phyloP scores from a whole-genome alignment of 2,329 filamentous ascomycete species.

The Pestalotiopsis fici region DNA sequence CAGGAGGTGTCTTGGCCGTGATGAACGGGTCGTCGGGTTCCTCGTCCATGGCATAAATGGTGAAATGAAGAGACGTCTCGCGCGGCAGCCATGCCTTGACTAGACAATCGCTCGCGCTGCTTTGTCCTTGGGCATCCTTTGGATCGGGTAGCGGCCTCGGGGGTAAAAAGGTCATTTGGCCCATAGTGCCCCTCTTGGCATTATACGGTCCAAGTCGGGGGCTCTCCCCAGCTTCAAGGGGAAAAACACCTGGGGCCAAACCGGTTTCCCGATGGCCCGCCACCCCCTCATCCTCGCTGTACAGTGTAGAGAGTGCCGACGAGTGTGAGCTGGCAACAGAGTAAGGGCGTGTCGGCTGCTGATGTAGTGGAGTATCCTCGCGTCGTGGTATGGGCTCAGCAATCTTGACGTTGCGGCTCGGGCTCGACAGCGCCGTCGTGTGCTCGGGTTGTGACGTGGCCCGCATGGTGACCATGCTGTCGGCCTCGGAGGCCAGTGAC shows the following conservation, averaged over 20 bases:
- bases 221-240: constrained; percentile 10
- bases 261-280: background rate
- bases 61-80: constrained; percentile 14
- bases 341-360: constrained; percentile 16
- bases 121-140: too few species aligned
- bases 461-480: constrained; percentile 40
- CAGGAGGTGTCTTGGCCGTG: constrained; percentile 7
- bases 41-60: constrained; percentile 13
- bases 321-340: constrained; percentile 44
- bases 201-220: constrained; percentile 11
- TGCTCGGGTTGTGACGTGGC: constrained; percentile 34
- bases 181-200: constrained; percentile 9
- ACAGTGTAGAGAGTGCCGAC: constrained; percentile 57
- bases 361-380: background rate
- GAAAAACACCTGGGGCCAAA: too few species aligned
- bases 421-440: constrained; percentile 42
- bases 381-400: background rate
- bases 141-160: too few species aligned
- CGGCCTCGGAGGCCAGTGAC: constrained; percentile 36
- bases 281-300: constrained; percentile 51
- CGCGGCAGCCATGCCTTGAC: background rate
- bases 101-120: background rate
- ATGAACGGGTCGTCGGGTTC: constrained; percentile 25
- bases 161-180: background rate
- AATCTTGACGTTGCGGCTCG: constrained; percentile 32